Conservation (phyloP, 805 yeast genomes). For the Lipomyces kockii region DNA sequence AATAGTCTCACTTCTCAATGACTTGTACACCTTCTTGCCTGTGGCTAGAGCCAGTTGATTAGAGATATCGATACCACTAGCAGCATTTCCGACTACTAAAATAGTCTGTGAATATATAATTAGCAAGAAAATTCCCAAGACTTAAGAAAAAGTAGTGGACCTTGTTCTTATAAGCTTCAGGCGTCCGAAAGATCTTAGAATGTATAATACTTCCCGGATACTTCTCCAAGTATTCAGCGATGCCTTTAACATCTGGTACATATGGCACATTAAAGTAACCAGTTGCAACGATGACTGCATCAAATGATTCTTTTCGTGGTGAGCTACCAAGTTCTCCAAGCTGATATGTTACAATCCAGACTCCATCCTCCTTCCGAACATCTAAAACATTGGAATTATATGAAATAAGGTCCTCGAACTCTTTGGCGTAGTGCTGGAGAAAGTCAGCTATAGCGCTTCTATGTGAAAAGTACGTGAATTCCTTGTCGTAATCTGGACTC, state of each 20-base stretch:
- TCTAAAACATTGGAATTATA: slow-evolving; percentile 57
- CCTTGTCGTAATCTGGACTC: slow-evolving; percentile 52
- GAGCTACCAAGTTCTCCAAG: not conserved
- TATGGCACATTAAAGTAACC: slow-evolving; percentile 70
- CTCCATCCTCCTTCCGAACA: slow-evolving; percentile 45
- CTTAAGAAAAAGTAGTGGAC: slow-evolving; percentile 46
- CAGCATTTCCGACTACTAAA: slow-evolving; percentile 74
- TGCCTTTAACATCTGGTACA: slow-evolving; percentile 61
- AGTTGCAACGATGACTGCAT: slow-evolving; percentile 65
- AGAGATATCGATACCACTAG: slow-evolving; percentile 77
- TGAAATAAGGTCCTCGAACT: slow-evolving; percentile 49
- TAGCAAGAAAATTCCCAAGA: not conserved
- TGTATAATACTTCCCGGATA: slow-evolving; percentile 59
- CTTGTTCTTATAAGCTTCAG: slow-evolving; percentile 52
- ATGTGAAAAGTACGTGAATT: slow-evolving; percentile 58
- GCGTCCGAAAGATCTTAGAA: slow-evolving; percentile 59
- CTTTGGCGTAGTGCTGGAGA: slow-evolving; percentile 58
- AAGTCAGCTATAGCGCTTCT: slow-evolving; percentile 67
- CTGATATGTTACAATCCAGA: slow-evolving; percentile 53
- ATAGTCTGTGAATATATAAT: slow-evolving; percentile 45
- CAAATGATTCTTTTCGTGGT: slow-evolving; percentile 47
- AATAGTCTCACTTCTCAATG: slow-evolving; percentile 52
- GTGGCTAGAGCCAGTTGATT: slow-evolving; percentile 58
- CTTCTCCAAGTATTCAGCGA: slow-evolving; percentile 52
- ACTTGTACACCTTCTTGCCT: slow-evolving; percentile 52